Percentiles rank a stretch among this genome's conserved stretches.
These are phyloP conservation scores for Zanthoxylum bungeanum DNA, from an alignment of 345 rosid genomes.

Conservation along the genomic window DNA sequence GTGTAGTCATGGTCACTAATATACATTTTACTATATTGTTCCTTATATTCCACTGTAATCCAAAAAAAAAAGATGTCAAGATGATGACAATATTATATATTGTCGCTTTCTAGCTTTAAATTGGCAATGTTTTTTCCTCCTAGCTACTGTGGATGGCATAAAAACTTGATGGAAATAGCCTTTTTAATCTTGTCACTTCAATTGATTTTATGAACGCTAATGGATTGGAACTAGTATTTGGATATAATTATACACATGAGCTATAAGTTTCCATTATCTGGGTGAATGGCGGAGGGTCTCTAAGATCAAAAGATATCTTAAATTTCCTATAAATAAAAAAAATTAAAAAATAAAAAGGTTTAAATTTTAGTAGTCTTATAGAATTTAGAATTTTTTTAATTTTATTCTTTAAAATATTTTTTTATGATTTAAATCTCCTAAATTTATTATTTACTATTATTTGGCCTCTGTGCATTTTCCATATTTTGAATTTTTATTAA, in stretches of 20 bases:
- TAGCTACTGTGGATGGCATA: background rate
- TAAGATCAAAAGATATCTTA: background rate
- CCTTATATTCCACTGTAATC: background rate
- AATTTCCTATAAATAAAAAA: background rate
- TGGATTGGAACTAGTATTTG: background rate
- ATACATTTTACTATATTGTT: background rate
- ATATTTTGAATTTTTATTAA: too few species aligned
- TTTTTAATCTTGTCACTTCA: slow-evolving; percentile 1
- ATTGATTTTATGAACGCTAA: background rate
- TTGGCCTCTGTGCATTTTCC: too few species aligned
- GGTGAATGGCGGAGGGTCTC: too few species aligned
- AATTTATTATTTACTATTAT: too few species aligned
- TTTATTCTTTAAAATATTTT: too few species aligned
- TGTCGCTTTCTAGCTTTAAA: background rate
- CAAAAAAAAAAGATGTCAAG: background rate
- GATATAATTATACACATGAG: slow-evolving; percentile 5
- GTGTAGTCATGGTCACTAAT: background rate
- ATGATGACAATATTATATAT: background rate
- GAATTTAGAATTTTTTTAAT: too few species aligned
- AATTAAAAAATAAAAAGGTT: background rate
- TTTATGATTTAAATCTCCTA: too few species aligned
- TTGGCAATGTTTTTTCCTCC: background rate
- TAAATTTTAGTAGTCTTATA: too few species aligned
- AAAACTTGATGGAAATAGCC: slow-evolving; percentile 3
- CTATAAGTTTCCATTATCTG: slow-evolving; percentile 2